Conservation (phyloP, 495 filamentous ascomycete genomes). For the Daldinia caldariorum region DNA sequence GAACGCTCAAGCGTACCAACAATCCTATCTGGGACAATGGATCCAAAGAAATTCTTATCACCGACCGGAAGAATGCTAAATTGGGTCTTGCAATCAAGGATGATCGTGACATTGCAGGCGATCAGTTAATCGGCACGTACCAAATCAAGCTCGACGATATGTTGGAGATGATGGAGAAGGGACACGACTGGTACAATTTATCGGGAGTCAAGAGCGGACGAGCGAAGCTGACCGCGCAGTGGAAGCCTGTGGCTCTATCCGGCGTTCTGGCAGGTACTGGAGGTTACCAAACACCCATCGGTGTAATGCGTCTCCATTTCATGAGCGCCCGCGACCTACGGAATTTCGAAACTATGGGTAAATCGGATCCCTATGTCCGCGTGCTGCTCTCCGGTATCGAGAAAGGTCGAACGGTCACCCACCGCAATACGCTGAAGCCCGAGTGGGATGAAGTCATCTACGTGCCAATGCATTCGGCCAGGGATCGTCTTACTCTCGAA, state of each 20-base stretch:
- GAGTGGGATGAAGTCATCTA: conserved; percentile 97
- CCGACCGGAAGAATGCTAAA: conserved; percentile 87
- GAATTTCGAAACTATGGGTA: conserved; percentile 94
- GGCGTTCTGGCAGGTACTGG: conserved; percentile 77
- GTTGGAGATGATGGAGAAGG: conserved; percentile 88
- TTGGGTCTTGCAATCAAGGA: conserved; percentile 94
- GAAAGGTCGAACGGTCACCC: conserved; percentile 91
- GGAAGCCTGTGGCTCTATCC: conserved; percentile 91
- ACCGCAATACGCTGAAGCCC: conserved; percentile 93
- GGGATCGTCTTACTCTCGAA: conserved; percentile 86
- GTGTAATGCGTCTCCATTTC: conserved; percentile 94
- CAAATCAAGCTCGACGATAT: conserved; percentile 95
- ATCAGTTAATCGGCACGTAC: conserved; percentile 87
- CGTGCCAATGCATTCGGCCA: conserved; percentile 85
- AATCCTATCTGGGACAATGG: conserved; percentile 93
- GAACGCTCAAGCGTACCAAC: conserved; percentile 94
- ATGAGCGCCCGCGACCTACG: conserved; percentile 81
- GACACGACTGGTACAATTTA: conserved; percentile 95
- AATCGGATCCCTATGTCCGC: conserved; percentile 93
- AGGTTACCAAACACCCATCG: conserved; percentile 91
- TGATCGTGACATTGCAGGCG: conserved; percentile 82
- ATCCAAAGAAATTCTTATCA: conserved; percentile 91
- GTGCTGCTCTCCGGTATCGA: conserved; percentile 89
- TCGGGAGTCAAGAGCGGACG: conserved; percentile 82
- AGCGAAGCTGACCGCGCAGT: conserved; percentile 87